Evolutionary conservation across 441 rosid genomes (phyloP).

Genomic region (Arabidopsis hybrid): DNA sequence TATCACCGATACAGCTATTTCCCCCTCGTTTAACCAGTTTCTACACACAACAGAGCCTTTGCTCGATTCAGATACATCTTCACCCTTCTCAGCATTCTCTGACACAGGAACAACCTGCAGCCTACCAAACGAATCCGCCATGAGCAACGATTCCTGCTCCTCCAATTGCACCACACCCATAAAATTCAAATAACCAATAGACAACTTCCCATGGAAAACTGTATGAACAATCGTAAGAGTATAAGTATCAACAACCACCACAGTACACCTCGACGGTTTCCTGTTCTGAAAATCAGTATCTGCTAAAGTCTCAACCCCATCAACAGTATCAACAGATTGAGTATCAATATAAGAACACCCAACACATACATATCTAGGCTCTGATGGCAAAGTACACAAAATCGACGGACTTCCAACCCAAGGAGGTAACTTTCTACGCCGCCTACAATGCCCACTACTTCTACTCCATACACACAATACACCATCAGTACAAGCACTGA

Average conservation of each 20-base stretch:
- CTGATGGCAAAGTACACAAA: constrained; percentile 66
- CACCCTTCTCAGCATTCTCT: no score
- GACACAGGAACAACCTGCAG: constrained; percentile 65
- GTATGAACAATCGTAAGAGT: no score
- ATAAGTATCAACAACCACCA: no score
- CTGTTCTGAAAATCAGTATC: no score
- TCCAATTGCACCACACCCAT: constrained; percentile 69
- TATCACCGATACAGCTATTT: constrained; percentile 58
- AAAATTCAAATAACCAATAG: constrained; percentile 69
- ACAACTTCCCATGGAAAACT: constrained; percentile 76
- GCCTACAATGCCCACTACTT: constrained; percentile 88
- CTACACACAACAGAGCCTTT: constrained; percentile 50
- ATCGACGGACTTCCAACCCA: constrained; percentile 87
- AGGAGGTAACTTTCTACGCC: constrained; percentile 77
- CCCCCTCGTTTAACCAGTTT: constrained; percentile 57
- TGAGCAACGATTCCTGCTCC: constrained; percentile 58
- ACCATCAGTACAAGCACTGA: constrained; percentile 83
- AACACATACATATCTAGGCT: constrained; percentile 75
- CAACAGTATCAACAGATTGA: no score
- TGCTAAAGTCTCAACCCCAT: no score
- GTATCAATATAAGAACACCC: no score
- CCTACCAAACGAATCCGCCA: constrained; percentile 78
- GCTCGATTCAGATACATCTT: constrained; percentile 46
- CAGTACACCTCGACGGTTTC: no score
- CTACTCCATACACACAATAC: constrained; percentile 94